Conservation (phyloP, 176 grass and related monocot species). For the Olyra latifolia region DNA sequence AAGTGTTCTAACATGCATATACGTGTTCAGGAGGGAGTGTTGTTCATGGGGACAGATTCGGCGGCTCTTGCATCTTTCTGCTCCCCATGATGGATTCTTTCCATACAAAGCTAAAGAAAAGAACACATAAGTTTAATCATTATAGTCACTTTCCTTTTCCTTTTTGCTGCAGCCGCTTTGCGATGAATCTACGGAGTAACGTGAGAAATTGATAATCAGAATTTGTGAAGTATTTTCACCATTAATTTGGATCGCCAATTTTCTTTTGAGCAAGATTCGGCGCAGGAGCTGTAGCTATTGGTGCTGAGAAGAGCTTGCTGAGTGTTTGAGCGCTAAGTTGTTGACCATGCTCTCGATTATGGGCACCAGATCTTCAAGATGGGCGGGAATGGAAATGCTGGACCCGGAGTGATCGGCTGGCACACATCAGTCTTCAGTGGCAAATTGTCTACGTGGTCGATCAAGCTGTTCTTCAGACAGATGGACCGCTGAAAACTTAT, state of each 20-base stretch:
- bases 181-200: background rate
- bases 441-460: conserved; percentile 54
- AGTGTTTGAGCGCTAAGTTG: too few relatives aligned
- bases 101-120: background rate
- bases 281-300: conserved; percentile 61
- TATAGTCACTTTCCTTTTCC: background rate
- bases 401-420: conserved; percentile 63
- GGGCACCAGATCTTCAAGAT: conserved; percentile 38
- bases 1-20: background rate
- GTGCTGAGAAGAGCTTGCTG: conserved; percentile 58
- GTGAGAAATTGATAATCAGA: background rate
- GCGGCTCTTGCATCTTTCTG: background rate
- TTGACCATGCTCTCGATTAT: conserved; percentile 50
- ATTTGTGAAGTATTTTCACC: background rate
- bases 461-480: conserved; percentile 55
- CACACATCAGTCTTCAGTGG: conserved; percentile 60
- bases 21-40: background rate
- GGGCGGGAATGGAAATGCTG: conserved; percentile 67
- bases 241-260: background rate
- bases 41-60: background rate
- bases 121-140: background rate
- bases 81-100: background rate
- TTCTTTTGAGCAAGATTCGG: background rate
- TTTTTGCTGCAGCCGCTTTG: too few relatives aligned
- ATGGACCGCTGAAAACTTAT: conserved; percentile 57